phyloP scores from a whole-genome alignment of 2,329 filamentous ascomycete genomes.

The Cordyceps javanica region DNA sequence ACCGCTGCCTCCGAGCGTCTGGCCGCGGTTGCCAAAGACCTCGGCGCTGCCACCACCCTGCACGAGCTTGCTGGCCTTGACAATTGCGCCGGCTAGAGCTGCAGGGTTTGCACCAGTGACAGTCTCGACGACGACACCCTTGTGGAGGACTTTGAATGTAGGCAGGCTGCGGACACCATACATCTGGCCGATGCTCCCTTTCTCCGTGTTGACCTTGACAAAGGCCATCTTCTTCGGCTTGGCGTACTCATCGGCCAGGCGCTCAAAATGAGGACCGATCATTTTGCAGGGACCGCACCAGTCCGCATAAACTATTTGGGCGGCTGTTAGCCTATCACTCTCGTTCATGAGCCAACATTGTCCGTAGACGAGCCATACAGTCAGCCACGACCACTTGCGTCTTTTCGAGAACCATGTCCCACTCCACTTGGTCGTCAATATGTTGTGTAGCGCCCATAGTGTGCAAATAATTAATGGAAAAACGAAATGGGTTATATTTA shows the following conservation, averaged over 20 bases:
- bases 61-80: slow-evolving; percentile 56
- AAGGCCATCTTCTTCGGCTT: slow-evolving; percentile 81
- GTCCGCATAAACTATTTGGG: slow-evolving; percentile 73
- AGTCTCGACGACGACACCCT: slow-evolving; percentile 64
- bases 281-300: slow-evolving; percentile 93
- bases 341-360: neutral
- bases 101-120: slow-evolving; percentile 76
- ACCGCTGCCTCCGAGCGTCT: slow-evolving; percentile 46
- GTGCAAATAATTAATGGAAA: neutral
- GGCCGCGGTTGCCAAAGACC: slow-evolving; percentile 49
- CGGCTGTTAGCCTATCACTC: slow-evolving; percentile 19
- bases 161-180: slow-evolving; percentile 85
- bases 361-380: slow-evolving; percentile 4
- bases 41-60: slow-evolving; percentile 33
- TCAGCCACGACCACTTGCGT: slow-evolving; percentile 13
- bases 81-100: slow-evolving; percentile 69
- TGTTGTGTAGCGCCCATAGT: neutral
- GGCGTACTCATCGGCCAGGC: slow-evolving; percentile 71
- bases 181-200: slow-evolving; percentile 64
- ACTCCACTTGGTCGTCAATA: slow-evolving; percentile 10
- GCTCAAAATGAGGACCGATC: slow-evolving; percentile 84
- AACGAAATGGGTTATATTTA: neutral
- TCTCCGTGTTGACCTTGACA: slow-evolving; percentile 85
- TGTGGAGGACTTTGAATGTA: slow-evolving; percentile 88
- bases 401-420: slow-evolving; percentile 11